Conservation (phyloP, 169 alveolate species). For the Plasmodium gaboni region DNA sequence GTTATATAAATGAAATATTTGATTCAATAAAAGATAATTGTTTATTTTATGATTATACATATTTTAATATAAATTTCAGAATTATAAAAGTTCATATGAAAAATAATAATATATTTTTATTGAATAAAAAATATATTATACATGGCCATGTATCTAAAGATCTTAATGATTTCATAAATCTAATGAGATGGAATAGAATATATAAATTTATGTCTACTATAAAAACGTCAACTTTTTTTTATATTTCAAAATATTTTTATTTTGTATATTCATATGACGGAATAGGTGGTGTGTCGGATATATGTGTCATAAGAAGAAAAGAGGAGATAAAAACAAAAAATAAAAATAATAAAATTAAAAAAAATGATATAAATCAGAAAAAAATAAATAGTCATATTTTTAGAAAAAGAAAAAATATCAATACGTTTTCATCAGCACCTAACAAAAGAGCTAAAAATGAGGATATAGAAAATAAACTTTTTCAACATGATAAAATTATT, state of each 20-base stretch:
- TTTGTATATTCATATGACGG: conserved; percentile 50
- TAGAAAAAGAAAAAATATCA: background rate
- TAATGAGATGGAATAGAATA: conserved; percentile 23
- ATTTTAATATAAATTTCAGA: conserved; percentile 13
- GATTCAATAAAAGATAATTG: conserved; percentile 12
- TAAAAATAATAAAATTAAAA: background rate
- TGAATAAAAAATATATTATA: conserved; percentile 9
- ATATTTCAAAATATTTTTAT: background rate
- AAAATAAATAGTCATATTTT: background rate
- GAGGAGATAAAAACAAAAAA: background rate
- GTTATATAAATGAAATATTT: conserved; percentile 19
- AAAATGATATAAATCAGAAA: background rate
- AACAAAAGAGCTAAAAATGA: background rate
- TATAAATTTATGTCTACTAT: conserved; percentile 8
- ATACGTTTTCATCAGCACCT: background rate
- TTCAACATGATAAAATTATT: too few relatives aligned
- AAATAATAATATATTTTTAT: conserved; percentile 25
- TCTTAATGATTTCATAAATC: conserved; percentile 10
- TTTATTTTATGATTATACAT: conserved; percentile 29
- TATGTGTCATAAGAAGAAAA: background rate
- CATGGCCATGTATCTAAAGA: conserved; percentile 38
- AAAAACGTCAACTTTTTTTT: background rate
- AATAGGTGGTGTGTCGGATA: conserved; percentile 17
- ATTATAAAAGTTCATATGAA: background rate
- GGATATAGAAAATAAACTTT: background rate